phyloP scores from a whole-genome alignment of 164 flowering plant genomes.

The Sextonia rubra region DNA sequence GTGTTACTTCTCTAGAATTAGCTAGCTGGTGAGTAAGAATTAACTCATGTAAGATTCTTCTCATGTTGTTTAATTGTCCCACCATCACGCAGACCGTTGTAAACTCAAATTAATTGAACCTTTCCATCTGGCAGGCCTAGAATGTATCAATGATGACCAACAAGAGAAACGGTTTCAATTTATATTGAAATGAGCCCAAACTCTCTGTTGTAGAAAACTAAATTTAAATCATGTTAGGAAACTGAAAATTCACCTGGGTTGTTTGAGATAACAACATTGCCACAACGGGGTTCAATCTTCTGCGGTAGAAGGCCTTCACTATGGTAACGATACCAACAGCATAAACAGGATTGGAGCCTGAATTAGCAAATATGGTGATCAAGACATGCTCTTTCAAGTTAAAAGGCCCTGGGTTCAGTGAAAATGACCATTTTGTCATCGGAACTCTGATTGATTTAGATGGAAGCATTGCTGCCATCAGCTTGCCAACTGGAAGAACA shows the following conservation, averaged over 20 bases:
- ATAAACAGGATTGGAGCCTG: constrained; percentile 11
- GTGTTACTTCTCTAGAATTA: too few relatives aligned
- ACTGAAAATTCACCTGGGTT: constrained; percentile 6
- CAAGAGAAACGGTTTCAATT: background rate
- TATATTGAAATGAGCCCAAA: background rate
- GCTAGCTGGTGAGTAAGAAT: too few relatives aligned
- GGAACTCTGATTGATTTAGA: constrained; percentile 25
- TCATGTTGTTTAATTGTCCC: too few relatives aligned
- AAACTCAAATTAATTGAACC: too few relatives aligned
- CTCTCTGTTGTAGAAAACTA: background rate
- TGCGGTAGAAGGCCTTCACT: constrained; percentile 15
- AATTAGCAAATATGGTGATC: constrained; percentile 14
- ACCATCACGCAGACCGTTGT: too few relatives aligned
- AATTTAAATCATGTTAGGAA: too few relatives aligned
- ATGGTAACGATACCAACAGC: constrained; percentile 12
- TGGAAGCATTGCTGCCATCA: constrained; percentile 60
- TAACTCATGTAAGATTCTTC: too few relatives aligned
- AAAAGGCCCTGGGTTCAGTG: constrained; percentile 19
- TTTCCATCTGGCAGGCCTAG: too few relatives aligned
- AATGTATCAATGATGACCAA: too few relatives aligned
- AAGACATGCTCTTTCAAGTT: constrained; percentile 19
- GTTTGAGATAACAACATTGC: constrained; percentile 9
- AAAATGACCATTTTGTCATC: constrained; percentile 32
- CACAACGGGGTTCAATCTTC: constrained; percentile 7
- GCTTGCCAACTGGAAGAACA: constrained; percentile 8